phyloP scores from a whole-genome alignment of 176 grass and related monocot genomes.

The Ensete ventricosum region DNA sequence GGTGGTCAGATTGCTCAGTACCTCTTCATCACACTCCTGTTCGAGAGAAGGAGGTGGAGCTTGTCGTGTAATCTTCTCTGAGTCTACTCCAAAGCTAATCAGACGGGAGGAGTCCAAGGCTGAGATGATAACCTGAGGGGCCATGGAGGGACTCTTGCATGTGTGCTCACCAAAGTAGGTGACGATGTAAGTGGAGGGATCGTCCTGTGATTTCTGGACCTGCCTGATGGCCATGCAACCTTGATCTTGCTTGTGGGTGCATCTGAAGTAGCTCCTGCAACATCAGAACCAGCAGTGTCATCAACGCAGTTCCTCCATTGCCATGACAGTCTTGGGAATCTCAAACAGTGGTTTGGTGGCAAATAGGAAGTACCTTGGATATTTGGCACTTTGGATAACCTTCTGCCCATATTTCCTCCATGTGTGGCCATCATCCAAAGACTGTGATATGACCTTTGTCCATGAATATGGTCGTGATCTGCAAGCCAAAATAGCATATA shows the following conservation, averaged over 20 bases:
- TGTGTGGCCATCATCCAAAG: not conserved
- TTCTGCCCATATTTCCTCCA: slow-evolving; percentile 21
- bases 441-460: not conserved
- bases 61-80: not conserved
- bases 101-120: slow-evolving; percentile 3
- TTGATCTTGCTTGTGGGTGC: slow-evolving; percentile 82
- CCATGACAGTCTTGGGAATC: too few species aligned
- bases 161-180: slow-evolving; percentile 76
- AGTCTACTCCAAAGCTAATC: slow-evolving; percentile 40
- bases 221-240: slow-evolving; percentile 49
- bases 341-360: not conserved
- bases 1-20: slow-evolving; percentile 51
- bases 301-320: too few species aligned
- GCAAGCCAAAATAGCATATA: not conserved
- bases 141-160: slow-evolving; percentile 36
- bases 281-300: not conserved
- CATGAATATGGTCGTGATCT: not conserved
- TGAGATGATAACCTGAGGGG: slow-evolving; percentile 13
- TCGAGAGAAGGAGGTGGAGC: slow-evolving; percentile 21
- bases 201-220: slow-evolving; percentile 49
- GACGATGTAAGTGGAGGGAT: slow-evolving; percentile 23
- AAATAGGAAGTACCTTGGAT: not conserved
- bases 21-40: slow-evolving; percentile 48
- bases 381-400: not conserved
- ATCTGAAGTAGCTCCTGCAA: slow-evolving; percentile 77